Evolutionary conservation across 2,329 filamentous ascomycete genomes (phyloP).

Genomic region (Ustilaginoidea virens): DNA sequence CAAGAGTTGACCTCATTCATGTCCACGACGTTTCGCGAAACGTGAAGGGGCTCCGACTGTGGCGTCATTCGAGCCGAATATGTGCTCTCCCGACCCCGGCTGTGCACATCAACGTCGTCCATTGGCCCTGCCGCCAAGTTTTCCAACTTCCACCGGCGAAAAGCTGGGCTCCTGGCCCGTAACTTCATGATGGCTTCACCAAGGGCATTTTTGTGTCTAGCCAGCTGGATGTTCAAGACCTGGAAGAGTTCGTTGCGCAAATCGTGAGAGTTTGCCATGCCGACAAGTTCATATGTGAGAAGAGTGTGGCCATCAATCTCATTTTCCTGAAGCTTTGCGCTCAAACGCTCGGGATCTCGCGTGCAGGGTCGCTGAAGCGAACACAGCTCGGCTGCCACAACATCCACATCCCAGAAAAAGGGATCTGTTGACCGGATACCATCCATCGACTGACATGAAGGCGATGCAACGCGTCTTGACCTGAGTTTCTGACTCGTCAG

Average conservation of each 20-base stretch:
- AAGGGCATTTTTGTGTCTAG: constrained; percentile 43
- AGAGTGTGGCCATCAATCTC: constrained; percentile 51
- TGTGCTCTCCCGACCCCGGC: background rate
- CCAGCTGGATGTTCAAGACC: constrained; percentile 39
- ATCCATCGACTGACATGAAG: constrained; percentile 12
- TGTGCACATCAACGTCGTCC: constrained; percentile 1
- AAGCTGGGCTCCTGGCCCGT: constrained; percentile 33
- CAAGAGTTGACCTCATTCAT: background rate
- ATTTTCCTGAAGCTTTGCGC: constrained; percentile 40
- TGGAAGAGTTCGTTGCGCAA: constrained; percentile 30
- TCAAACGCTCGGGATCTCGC: constrained; percentile 33
- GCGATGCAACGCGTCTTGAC: background rate
- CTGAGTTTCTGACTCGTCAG: no score
- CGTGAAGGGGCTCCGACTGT: constrained; percentile 1
- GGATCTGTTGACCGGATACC: constrained; percentile 38
- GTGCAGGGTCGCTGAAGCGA: constrained; percentile 33
- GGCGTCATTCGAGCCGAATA: constrained; percentile 1
- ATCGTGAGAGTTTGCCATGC: constrained; percentile 12
- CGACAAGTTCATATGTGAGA: constrained; percentile 37
- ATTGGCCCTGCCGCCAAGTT: constrained; percentile 1
- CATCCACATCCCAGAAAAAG: constrained; percentile 55
- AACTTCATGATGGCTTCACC: constrained; percentile 41
- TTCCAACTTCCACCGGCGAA: constrained; percentile 17
- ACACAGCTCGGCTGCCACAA: constrained; percentile 53
- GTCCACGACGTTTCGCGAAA: background rate